Evolutionary conservation across 148 eudicot species (phyloP).

Genomic region (Hydrangea macrophylla): DNA sequence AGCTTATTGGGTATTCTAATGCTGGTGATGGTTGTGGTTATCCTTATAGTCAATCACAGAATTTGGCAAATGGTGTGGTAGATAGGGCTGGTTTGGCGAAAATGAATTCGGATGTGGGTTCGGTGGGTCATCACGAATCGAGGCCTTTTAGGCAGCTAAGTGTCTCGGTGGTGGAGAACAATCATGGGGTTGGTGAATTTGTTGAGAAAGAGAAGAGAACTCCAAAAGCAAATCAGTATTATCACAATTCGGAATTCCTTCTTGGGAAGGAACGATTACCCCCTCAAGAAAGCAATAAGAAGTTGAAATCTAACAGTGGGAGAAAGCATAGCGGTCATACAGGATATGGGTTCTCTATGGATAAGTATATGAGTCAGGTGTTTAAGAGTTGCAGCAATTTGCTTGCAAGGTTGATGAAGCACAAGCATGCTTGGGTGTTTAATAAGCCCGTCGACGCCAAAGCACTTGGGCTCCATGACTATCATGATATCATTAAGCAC

Average conservation of each 20-base stretch:
- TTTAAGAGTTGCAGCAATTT: slow-evolving; percentile 58
- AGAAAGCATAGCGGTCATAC: slow-evolving; percentile 37
- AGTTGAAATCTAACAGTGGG: slow-evolving; percentile 38
- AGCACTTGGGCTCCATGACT: slow-evolving; percentile 65
- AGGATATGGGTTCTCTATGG: slow-evolving; percentile 39
- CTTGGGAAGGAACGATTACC: slow-evolving; percentile 79
- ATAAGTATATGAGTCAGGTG: slow-evolving; percentile 37
- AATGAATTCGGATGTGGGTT: slow-evolving; percentile 40
- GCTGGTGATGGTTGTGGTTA: slow-evolving; percentile 23
- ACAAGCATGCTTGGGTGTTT: slow-evolving; percentile 87
- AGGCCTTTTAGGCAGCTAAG: slow-evolving; percentile 47
- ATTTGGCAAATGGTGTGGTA: slow-evolving; percentile 26
- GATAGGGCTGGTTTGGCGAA: slow-evolving; percentile 25
- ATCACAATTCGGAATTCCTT: slow-evolving; percentile 72
- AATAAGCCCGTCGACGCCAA: slow-evolving; percentile 76
- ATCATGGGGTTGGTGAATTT: slow-evolving; percentile 42
- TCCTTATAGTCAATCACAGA: slow-evolving; percentile 31
- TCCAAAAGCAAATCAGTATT: slow-evolving; percentile 75
- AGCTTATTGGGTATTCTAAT: slow-evolving; percentile 35
- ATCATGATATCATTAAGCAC: slow-evolving; percentile 74
- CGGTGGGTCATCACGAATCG: slow-evolving; percentile 31
- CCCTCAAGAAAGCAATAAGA: slow-evolving; percentile 56
- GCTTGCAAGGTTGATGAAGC: slow-evolving; percentile 77
- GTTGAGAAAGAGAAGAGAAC: slow-evolving; percentile 85
- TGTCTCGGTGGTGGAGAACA: slow-evolving; percentile 51